phyloP scores from a whole-genome alignment of 495 filamentous ascomycete genomes.

The Aspergillus heteromorphus region DNA sequence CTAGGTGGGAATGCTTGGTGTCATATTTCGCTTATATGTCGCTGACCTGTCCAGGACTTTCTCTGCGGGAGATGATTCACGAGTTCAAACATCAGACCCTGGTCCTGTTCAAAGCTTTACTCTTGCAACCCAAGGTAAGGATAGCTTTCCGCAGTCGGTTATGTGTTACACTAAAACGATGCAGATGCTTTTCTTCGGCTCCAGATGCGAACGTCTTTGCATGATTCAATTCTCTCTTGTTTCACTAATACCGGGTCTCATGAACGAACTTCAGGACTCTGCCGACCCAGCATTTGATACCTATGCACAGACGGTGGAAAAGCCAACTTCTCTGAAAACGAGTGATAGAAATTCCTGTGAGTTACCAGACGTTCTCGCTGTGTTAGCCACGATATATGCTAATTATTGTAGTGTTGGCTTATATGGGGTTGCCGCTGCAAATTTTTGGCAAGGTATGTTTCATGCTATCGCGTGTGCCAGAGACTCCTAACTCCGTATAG shows the following conservation, averaged over 20 bases:
- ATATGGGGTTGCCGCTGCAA: slow-evolving; percentile 92
- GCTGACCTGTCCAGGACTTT: slow-evolving; percentile 54
- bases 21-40: not conserved
- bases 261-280: slow-evolving; percentile 81
- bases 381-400: slow-evolving; percentile 14
- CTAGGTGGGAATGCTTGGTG: slow-evolving; percentile 51
- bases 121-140: slow-evolving; percentile 88
- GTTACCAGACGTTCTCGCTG: slow-evolving; percentile 10
- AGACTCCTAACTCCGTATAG: slow-evolving; percentile 37
- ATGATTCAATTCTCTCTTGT: slow-evolving; percentile 97
- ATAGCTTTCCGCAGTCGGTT: not conserved
- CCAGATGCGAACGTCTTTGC: slow-evolving; percentile 88
- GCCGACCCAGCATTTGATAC: slow-evolving; percentile 84
- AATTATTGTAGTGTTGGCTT: slow-evolving; percentile 60
- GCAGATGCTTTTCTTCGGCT: slow-evolving; percentile 98
- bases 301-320: slow-evolving; percentile 68
- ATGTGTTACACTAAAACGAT: not conserved
- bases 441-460: slow-evolving; percentile 80
- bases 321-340: slow-evolving; percentile 80
- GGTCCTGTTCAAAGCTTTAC: slow-evolving; percentile 85
- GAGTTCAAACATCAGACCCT: slow-evolving; percentile 92
- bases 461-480: not conserved
- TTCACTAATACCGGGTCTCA: slow-evolving; percentile 85
- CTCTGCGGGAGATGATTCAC: slow-evolving; percentile 83
- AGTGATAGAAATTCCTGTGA: slow-evolving; percentile 81